Base-by-base conservation (phyloP, 352 stramenopile genomes). In the Globisporangium paddicum region DNA sequence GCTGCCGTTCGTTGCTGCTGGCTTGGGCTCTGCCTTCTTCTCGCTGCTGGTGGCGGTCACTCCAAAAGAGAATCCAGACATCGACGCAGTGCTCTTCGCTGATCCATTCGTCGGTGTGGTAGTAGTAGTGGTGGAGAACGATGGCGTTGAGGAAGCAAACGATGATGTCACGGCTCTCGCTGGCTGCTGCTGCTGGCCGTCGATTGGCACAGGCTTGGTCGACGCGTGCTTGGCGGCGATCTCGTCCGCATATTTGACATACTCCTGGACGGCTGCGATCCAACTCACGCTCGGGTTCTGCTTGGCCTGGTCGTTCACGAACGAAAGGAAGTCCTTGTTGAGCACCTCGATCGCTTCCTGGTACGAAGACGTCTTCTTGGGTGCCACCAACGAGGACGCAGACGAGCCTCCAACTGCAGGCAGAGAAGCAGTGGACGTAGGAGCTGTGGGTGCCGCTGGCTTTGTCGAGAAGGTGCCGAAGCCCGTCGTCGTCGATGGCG, bases 311-410 rank as follows among this genome's bases (percentile, higher is more conserved):
- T 71, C 66, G 37, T 68, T 85, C 11, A 86, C 83, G 60, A 93
- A 93, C 14, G 67, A 66, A 52, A 92, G 58, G 45, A 95, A 95
- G 45, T 77, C 80, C 59, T 89, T 88, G 64, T 95, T 95, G 2
- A 95, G 75, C 46, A 70, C 64, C 57, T 90, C 79, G 30, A 93
- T 93, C n/a, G 79, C 83, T 49, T 90, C 70, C 41, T 89, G 75
- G 59, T 90, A 91, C 49, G 70, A 80, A 10, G 45, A 37, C n/a
- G 63, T 48, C 23, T 52, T 28, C 18, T 38, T 49, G 8, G 51
- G 19, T 34, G 9, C 18, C 42, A 35, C 5, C 21, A 48, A 35
- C 16, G 58, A 40, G 19, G 49, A 28, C 6, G 32, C 30, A 28
- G 60, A n/a, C 10, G 45, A 34, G n/a, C 46, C 14, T 18, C 25